These are phyloP conservation scores for Penicillium nucicola DNA, from an alignment of 495 filamentous ascomycete species.

Conservation along the genomic window DNA sequence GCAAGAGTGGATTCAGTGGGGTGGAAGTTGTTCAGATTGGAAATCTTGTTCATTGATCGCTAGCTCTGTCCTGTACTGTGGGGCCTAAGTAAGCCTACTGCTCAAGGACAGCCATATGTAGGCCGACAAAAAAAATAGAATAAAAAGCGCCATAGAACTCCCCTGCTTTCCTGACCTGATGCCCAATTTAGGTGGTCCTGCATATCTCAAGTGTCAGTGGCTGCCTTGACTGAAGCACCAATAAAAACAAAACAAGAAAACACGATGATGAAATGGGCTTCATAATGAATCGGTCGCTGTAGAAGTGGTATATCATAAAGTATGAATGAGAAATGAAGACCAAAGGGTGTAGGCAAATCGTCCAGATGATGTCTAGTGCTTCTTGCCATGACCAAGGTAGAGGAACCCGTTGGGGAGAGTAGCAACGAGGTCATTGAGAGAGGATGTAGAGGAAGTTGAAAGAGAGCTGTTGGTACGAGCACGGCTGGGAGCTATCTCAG, in stretches of 20 bases:
- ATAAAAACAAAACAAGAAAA: conserved; percentile 9
- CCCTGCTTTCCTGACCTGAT: conserved; percentile 1
- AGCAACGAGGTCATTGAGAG: conserved; percentile 13
- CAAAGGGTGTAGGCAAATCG: conserved; percentile 1
- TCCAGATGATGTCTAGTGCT: conserved; percentile 7
- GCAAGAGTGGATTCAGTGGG: background rate
- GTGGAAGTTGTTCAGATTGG: background rate
- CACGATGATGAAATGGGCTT: background rate
- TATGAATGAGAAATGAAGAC: conserved; percentile 12
- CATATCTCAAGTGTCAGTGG: conserved; percentile 2
- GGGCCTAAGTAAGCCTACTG: conserved; percentile 7
- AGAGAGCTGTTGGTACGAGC: conserved; percentile 23
- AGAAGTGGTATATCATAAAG: conserved; percentile 10
- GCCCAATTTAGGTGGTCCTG: background rate
- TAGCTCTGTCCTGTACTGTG: conserved; percentile 8
- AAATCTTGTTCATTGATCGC: conserved; percentile 8
- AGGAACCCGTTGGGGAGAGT: conserved; percentile 30
- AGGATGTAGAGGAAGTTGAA: conserved; percentile 20
- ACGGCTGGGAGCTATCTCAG: conserved; percentile 5
- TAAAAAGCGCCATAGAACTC: conserved; percentile 18
- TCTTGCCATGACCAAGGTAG: conserved; percentile 26
- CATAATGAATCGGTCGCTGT: conserved; percentile 16
- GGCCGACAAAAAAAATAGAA: conserved; percentile 6
- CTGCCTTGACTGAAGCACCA: conserved; percentile 7
- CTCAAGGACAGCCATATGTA: conserved; percentile 1